Evolutionary conservation across 805 yeast species (phyloP).

Genomic region (Metschnikowia reukaufii): DNA sequence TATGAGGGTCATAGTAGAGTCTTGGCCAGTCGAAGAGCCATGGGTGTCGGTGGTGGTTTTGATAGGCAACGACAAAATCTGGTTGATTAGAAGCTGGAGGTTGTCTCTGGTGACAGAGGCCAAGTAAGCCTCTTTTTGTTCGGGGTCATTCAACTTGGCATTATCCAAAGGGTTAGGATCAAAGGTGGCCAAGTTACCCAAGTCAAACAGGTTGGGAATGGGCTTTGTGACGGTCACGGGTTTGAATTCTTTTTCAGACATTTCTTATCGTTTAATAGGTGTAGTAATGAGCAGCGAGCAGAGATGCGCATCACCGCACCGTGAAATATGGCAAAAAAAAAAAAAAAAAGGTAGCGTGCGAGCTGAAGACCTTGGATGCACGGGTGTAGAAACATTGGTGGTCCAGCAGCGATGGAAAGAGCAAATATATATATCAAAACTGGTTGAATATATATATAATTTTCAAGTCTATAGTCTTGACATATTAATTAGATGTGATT

Average conservation of each 20-base stretch:
- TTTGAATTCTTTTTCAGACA: slow-evolving; percentile 38
- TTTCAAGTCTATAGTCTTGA: too few species aligned
- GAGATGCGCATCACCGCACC: slow-evolving; percentile 22
- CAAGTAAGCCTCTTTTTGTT: slow-evolving; percentile 62
- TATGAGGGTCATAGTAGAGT: slow-evolving; percentile 77
- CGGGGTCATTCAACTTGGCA: slow-evolving; percentile 52
- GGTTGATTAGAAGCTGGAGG: slow-evolving; percentile 87
- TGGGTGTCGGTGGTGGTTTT: slow-evolving; percentile 79
- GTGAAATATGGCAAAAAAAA: neutral
- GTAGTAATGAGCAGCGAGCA: slow-evolving; percentile 1
- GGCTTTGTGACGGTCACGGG: slow-evolving; percentile 89
- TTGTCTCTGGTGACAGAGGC: slow-evolving; percentile 79
- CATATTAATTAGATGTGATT: too few species aligned
- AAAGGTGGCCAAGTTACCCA: slow-evolving; percentile 88
- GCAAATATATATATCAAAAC: too few species aligned
- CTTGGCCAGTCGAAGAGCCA: slow-evolving; percentile 58
- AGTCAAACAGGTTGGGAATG: slow-evolving; percentile 84
- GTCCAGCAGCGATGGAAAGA: neutral
- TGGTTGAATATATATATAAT: too few species aligned
- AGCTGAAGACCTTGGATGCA: slow-evolving; percentile 5
- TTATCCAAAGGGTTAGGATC: slow-evolving; percentile 85
- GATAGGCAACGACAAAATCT: slow-evolving; percentile 84
- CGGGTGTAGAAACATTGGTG: slow-evolving; percentile 1
- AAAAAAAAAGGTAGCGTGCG: neutral
- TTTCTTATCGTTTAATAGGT: slow-evolving; percentile 3